A percentile compares a stretch with the other conserved stretches of the same genome.
Evolutionary conservation across 257 asterid species (phyloP).

Genomic region (Agastache rugosa): DNA sequence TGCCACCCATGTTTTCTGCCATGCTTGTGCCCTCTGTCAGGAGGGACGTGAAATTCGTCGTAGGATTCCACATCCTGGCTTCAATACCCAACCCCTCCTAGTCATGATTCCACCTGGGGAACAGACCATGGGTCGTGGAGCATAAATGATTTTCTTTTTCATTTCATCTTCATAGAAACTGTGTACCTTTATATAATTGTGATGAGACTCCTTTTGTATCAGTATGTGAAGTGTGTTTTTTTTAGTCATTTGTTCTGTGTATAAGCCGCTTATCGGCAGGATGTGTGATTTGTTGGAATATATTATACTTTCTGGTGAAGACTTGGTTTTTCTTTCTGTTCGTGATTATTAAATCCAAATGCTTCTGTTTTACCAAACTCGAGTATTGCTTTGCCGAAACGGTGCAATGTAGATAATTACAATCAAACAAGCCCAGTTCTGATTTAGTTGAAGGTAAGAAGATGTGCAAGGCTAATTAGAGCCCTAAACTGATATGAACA

Average conservation of each 20-base stretch:
- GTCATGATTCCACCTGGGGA: constrained; percentile 83
- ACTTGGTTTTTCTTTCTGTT: not conserved
- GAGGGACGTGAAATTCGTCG: constrained; percentile 99
- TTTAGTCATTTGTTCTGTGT: not conserved
- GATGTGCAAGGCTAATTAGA: too few species aligned
- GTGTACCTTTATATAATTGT: not conserved
- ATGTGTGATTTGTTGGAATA: not conserved
- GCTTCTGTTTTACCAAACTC: not conserved
- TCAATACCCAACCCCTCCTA: constrained; percentile 61
- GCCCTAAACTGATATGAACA: too few species aligned
- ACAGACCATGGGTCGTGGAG: constrained; percentile 78
- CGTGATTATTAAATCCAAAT: too few species aligned
- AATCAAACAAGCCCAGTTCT: too few species aligned
- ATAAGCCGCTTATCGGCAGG: not conserved
- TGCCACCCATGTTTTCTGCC: constrained; percentile 84
- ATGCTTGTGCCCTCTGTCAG: constrained; percentile 91
- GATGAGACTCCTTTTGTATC: constrained; percentile 1
- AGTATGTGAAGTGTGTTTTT: constrained; percentile 2
- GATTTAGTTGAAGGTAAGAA: too few species aligned
- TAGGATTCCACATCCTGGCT: constrained; percentile 87
- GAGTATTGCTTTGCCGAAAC: too few species aligned
- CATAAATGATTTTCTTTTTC: constrained; percentile 19
- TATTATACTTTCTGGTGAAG: not conserved
- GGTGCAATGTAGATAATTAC: too few species aligned
- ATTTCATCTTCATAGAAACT: constrained; percentile 3